Conservation (phyloP, 2,329 filamentous ascomycete species). For the Aspergillus sp. region DNA sequence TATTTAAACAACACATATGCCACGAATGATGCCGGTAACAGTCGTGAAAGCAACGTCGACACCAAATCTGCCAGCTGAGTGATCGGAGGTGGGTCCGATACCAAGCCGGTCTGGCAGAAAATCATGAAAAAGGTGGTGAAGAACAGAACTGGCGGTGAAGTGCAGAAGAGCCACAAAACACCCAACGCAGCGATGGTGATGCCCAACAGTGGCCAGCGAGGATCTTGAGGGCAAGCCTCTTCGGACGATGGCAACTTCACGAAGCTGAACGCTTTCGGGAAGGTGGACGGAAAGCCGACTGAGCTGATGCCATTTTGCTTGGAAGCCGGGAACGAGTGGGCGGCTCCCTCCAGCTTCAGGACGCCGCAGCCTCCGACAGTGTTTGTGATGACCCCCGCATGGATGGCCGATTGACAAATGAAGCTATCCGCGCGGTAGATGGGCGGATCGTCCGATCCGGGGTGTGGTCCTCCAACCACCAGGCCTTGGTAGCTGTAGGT, state of each 20-base stretch:
- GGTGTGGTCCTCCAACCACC: slow-evolving; percentile 50
- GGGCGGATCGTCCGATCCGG: slow-evolving; percentile 41
- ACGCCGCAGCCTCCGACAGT: slow-evolving; percentile 77
- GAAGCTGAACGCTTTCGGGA: slow-evolving; percentile 84
- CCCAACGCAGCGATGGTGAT: slow-evolving; percentile 78
- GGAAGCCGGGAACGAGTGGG: slow-evolving; percentile 61
- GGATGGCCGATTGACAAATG: slow-evolving; percentile 80
- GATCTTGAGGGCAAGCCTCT: slow-evolving; percentile 68
- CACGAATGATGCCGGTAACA: slow-evolving; percentile 82
- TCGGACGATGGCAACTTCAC: slow-evolving; percentile 53
- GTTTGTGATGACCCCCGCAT: slow-evolving; percentile 74
- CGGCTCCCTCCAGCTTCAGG: slow-evolving; percentile 68
- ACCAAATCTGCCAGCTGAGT: slow-evolving; percentile 67
- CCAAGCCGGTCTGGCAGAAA: slow-evolving; percentile 87
- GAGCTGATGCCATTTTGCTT: slow-evolving; percentile 73
- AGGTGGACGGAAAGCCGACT: slow-evolving; percentile 78
- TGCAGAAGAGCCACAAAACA: slow-evolving; percentile 76
- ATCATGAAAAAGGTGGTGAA: slow-evolving; percentile 76
- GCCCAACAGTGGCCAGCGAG: slow-evolving; percentile 78
- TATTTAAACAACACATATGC: slow-evolving; percentile 85
- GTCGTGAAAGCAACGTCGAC: slow-evolving; percentile 74
- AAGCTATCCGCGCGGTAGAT: slow-evolving; percentile 87
- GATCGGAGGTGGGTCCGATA: slow-evolving; percentile 77
- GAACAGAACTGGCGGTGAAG: slow-evolving; percentile 77
- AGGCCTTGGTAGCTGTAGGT: slow-evolving; percentile 51